phyloP scores from a whole-genome alignment of 108 stramenopile species.

The Pseudonitzschia delicatissima region DNA sequence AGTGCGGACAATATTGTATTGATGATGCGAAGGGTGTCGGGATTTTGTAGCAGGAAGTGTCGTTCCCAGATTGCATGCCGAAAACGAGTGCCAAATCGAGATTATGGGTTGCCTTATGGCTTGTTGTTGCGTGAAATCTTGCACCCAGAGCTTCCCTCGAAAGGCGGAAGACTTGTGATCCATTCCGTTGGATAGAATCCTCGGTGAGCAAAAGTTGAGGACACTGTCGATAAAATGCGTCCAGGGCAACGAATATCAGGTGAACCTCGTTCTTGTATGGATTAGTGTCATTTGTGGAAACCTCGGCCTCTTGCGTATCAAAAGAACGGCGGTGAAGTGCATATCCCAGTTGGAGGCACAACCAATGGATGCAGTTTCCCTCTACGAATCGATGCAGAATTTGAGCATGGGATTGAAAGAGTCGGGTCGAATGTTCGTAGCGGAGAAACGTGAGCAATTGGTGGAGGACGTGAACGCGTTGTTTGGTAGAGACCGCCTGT shows the following conservation, averaged over 20 bases:
- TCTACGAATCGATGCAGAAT: constrained; percentile 11
- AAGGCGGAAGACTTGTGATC: constrained; percentile 19
- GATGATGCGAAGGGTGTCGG: neutral
- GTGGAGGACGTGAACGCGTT: constrained; percentile 21
- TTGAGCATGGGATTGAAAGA: neutral
- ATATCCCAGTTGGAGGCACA: constrained; percentile 39
- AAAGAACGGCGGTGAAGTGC: constrained; percentile 19
- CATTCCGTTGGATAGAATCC: constrained; percentile 15
- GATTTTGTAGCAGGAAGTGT: constrained; percentile 20
- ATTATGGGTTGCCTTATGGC: neutral
- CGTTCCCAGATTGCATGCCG: constrained; percentile 24
- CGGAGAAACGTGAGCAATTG: constrained; percentile 12
- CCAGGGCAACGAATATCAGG: constrained; percentile 20
- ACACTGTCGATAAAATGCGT: constrained; percentile 28
- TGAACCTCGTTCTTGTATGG: constrained; percentile 13
- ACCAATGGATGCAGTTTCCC: constrained; percentile 16
- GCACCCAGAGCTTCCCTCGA: constrained; percentile 13
- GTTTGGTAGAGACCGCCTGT: constrained; percentile 30
- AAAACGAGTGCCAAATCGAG: constrained; percentile 33
- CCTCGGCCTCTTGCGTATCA: neutral
- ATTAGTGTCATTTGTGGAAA: neutral
- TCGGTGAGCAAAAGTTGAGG: constrained; percentile 16
- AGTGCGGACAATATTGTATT: neutral
- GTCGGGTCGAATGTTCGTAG: constrained; percentile 20
- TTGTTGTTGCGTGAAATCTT: neutral